A percentile compares a stretch with the other conserved stretches of the same genome.
Conservation (phyloP, 1,139 yeast species). For the Meyerozyma smithsonii region DNA sequence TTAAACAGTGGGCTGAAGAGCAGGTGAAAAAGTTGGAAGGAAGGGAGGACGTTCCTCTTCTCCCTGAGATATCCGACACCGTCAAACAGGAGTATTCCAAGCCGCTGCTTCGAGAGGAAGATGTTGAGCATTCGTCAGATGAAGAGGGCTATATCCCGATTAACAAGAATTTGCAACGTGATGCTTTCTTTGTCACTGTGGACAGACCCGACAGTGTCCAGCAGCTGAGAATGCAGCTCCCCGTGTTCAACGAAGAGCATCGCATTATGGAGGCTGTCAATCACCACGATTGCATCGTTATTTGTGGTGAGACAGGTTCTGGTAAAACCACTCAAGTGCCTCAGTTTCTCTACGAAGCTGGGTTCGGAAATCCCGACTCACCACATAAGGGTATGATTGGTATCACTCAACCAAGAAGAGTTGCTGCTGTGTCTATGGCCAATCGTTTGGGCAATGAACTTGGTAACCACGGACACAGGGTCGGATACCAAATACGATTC, state of each 20-base stretch:
- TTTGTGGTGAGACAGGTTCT: constrained; percentile 92
- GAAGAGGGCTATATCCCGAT: constrained; percentile 55
- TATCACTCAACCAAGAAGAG: constrained; percentile 95
- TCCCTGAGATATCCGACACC: constrained; percentile 50
- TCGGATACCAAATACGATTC: constrained; percentile 89
- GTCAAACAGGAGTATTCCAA: constrained; percentile 39
- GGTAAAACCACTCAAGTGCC: constrained; percentile 82
- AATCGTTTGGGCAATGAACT: constrained; percentile 78
- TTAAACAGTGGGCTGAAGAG: constrained; percentile 58
- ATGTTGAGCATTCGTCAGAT: constrained; percentile 55
- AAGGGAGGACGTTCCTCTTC: constrained; percentile 38
- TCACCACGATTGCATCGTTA: constrained; percentile 83
- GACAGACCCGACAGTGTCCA: constrained; percentile 64
- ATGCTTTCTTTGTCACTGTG: constrained; percentile 66
- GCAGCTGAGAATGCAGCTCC: constrained; percentile 62
- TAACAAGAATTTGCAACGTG: constrained; percentile 49
- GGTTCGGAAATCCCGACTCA: constrained; percentile 65
- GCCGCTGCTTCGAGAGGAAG: constrained; percentile 53
- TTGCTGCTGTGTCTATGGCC: constrained; percentile 98
- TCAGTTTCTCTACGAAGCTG: constrained; percentile 78
- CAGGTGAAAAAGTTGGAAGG: constrained; percentile 59
- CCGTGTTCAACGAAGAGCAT: constrained; percentile 90
- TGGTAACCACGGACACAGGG: constrained; percentile 72
- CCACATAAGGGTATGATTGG: constrained; percentile 85
- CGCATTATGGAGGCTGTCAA: constrained; percentile 93